Evolutionary conservation across 768 basidiomycete genomes (phyloP), one percentile per base, ranked within the genome.

Genomic region (Boletus vermiculosoides): DNA sequence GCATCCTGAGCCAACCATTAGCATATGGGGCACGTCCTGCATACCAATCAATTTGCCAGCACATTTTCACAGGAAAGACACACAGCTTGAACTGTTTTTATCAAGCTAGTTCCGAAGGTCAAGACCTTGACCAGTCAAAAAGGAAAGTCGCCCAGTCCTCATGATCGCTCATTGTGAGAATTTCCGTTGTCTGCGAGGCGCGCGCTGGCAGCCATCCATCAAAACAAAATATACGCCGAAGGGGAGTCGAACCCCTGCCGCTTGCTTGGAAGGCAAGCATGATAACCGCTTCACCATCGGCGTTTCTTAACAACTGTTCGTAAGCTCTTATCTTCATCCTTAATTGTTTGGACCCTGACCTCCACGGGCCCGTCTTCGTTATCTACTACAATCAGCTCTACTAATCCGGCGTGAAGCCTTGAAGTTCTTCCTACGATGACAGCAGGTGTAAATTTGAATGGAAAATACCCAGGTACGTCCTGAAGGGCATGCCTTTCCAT

Each of bases 211-310:
- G 36, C 7, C 2, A 36, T 16, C 40, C 3, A 11, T 41, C 40
- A 5, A 20, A 41, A 5, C 20, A 40, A 22, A 41, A 41, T 7
- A n/a, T 41, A 41, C 71, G 63, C 82, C 78, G 78, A 83, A 85
- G 78, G 84, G 83, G 84, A 85, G 81, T 85, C 84, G 83, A 85
- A 85, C 84, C 84, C 84, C 78, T 84, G 83, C 84, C 83, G 82
- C 83, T 78, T 78, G 78, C 77, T 79, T 88, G 87, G 87, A 88
- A 88, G 87, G 86, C 87, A 88, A 88, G 88, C 86, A 90, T 89
- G 87, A 88, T 89, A 89, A 88, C 88, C 87, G 80, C 85, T 89
- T 89, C 88, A 89, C 88, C 87, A 89, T 86, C 78, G 75, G 78
- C 70, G 79, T 80, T 22, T 5, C 6, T 3, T 11, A n/a, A 12